Base-by-base conservation (phyloP, 495 filamentous ascomycete genomes). In the Platismatia glauca region DNA sequence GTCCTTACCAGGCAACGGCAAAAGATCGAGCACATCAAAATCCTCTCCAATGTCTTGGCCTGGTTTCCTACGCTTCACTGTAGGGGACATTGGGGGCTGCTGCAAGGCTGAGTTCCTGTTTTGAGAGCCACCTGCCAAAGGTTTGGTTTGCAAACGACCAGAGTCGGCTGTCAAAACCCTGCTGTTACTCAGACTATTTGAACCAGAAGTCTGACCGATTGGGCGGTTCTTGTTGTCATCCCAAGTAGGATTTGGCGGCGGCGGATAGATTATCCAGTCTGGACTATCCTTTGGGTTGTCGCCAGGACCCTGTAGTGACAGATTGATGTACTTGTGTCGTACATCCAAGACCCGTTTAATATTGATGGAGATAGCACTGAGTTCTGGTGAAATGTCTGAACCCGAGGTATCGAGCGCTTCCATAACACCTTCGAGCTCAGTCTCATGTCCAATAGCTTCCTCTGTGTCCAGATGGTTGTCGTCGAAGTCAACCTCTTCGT, bases 1-100 rank as follows among this genome's bases (percentile, higher is more conserved):
- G 4, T 86, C 86, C 53, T 78, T 66, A 13, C 73, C 79, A 4
- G 94, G 90, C 11, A 95, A 71, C 13, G 91, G 91, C 35, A 83
- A 64, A 46, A 89, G 68, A 63, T 96, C 89, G 2, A 83, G 79
- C 70, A 97, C 81, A 67, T 90, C 80, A 67, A 98, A 98, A 72
- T 95, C 91, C 71, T 88, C 89, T 11, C 94, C 94, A 67, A 97
- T 90, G 65, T 96, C 83, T 65, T 94, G 82, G 7, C 95, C 95
- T 64, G 89, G 87, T 71, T 98, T 98, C 61, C 94, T 82, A 66
- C 76, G 87, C 71, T 78, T 85, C 11, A 71, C 66, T 4, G 66
- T 64, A 12, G 66, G 35, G 46, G 74, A 72, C 13, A 66, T 59
- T 11, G 67, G 63, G 44, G 46, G 41, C 34, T 66, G 58, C 34